phyloP scores from a whole-genome alignment of 495 filamentous ascomycete species.

The Saxophila tyrrhenica region DNA sequence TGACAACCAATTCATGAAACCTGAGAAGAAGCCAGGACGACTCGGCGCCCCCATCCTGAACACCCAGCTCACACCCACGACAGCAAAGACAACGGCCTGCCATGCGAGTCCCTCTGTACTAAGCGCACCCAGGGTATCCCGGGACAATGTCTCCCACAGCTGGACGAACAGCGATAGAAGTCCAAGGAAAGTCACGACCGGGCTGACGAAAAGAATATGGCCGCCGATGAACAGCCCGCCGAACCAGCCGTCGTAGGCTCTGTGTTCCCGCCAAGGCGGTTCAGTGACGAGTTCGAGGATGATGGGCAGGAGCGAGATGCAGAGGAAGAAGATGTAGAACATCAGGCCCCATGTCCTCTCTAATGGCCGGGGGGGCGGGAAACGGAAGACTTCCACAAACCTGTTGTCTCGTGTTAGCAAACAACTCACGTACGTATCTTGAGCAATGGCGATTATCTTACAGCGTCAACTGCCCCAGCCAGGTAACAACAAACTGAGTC shows the following conservation, averaged over 20 bases:
- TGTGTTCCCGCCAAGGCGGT: neutral
- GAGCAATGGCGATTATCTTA: neutral
- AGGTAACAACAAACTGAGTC: neutral
- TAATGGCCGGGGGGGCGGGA: neutral
- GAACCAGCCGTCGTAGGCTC: neutral
- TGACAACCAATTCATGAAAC: neutral
- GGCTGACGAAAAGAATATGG: neutral
- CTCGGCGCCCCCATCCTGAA: neutral
- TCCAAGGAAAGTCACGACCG: neutral
- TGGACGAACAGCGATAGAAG: neutral
- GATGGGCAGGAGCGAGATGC: neutral
- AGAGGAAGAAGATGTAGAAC: too few species aligned
- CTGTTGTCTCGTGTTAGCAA: neutral
- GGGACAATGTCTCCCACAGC: neutral
- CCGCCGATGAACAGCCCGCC: neutral
- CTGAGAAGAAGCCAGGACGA: neutral
- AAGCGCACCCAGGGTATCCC: neutral
- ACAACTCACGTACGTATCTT: neutral
- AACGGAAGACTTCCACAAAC: neutral
- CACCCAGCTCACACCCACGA: neutral
- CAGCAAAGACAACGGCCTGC: neutral
- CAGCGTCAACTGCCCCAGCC: neutral
- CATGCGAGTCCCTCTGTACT: neutral
- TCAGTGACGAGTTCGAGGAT: neutral
- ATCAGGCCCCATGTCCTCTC: too few species aligned